These are phyloP conservation scores for maize (Zea mays) DNA, from an alignment of 176 grass and related monocot genomes.

Conservation along the genomic window Zm-B73-REFERENCE-NAM-5.0 NC_050101.1:165511501-165512000, in stretches of 20 bases:
- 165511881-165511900: conserved; percentile 28
- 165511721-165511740: conserved; percentile 45
- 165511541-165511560: conserved; percentile 36
- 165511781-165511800: too few species aligned
- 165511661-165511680: conserved; percentile 38
- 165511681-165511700: conserved; percentile 50
- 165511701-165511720: conserved; percentile 47
- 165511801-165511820: not conserved
- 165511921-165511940: conserved; percentile 29
- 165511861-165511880: not conserved
- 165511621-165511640: too few species aligned
- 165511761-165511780: not conserved
- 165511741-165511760: conserved; percentile 48
- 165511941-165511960: conserved; percentile 19
- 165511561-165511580: conserved; percentile 49
- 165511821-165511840: not conserved
- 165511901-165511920: conserved; percentile 42
- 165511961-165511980: conserved; percentile 39
- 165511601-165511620: too few species aligned
- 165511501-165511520: conserved; percentile 53
- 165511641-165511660: too few species aligned
- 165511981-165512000: conserved; percentile 35
- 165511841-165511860: not conserved
- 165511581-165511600: too few species aligned
- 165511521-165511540: conserved; percentile 48